A percentile compares a stretch with the other conserved stretches of the same genome.
Conservation (phyloP, 2,329 filamentous ascomycete species). For the Trichoderma citrinoviride region DNA sequence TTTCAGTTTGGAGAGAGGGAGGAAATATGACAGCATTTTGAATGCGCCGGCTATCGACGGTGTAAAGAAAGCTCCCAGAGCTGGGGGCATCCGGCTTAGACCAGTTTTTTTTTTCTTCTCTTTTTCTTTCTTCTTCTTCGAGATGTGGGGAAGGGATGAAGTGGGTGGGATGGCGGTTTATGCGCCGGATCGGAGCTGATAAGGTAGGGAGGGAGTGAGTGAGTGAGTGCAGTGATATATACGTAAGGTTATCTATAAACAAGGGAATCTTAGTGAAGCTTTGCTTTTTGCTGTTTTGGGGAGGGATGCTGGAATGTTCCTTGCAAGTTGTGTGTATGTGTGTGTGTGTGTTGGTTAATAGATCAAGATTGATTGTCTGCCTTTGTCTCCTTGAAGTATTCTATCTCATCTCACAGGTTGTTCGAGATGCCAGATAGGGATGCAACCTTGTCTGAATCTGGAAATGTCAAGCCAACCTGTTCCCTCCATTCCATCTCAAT, state of each 20-base stretch:
- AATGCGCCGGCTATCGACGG: constrained; percentile 13
- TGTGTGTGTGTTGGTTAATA: too few species aligned
- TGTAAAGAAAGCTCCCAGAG: neutral
- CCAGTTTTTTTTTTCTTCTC: neutral
- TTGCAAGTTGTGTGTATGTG: too few species aligned
- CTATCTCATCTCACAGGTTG: too few species aligned
- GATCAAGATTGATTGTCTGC: too few species aligned
- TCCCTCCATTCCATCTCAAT: neutral
- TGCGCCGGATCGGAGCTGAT: constrained; percentile 2
- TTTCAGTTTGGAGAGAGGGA: neutral
- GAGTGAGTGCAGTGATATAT: neutral
- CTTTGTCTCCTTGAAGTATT: neutral
- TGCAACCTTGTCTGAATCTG: too few species aligned
- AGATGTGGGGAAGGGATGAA: neutral
- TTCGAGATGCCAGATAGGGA: too few species aligned
- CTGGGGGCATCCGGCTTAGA: constrained; percentile 1
- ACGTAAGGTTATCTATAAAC: too few species aligned
- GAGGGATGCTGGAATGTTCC: too few species aligned
- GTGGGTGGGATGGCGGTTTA: neutral
- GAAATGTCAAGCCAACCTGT: too few species aligned
- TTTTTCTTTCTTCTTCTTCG: too few species aligned
- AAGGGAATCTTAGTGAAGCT: too few species aligned
- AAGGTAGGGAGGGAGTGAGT: neutral
- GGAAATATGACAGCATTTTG: neutral
- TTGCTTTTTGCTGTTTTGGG: too few species aligned